Evolutionary conservation across 371 early-diverging fungal genomes (phyloP).

Genomic region (Mucor plumbeus): DNA sequence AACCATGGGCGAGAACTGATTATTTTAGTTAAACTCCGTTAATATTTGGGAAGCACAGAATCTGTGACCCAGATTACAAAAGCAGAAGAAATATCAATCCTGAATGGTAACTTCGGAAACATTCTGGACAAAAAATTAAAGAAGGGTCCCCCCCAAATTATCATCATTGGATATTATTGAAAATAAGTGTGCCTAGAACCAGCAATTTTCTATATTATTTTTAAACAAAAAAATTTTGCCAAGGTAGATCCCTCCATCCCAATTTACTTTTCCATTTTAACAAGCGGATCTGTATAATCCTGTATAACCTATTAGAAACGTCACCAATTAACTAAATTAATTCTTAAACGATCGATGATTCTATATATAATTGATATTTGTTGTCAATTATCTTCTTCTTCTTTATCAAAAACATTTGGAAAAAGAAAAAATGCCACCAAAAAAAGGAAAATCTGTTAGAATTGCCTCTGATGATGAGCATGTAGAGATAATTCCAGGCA

Average conservation of each 20-base stretch:
- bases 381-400: conserved; percentile 4
- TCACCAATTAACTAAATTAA: conserved; percentile 15
- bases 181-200: conserved; percentile 6
- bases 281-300: neutral
- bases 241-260: neutral
- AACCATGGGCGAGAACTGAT: conserved; percentile 1
- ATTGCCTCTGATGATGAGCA: conserved; percentile 21
- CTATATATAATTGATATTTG: neutral
- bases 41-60: conserved; percentile 3
- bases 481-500: conserved; percentile 17
- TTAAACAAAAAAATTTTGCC: neutral
- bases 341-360: neutral
- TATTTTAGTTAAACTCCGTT: neutral
- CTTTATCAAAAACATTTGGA: conserved; percentile 1
- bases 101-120: neutral
- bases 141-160: neutral
- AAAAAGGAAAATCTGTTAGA: conserved; percentile 25
- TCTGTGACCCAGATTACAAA: conserved; percentile 8
- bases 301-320: conserved; percentile 7
- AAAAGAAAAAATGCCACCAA: conserved; percentile 1
- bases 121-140: neutral
- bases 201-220: neutral
- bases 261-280: neutral
- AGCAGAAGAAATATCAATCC: neutral
- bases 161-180: neutral